Conservation (phyloP, 2,329 filamentous ascomycete species). For the Alternaria burnsii region DNA sequence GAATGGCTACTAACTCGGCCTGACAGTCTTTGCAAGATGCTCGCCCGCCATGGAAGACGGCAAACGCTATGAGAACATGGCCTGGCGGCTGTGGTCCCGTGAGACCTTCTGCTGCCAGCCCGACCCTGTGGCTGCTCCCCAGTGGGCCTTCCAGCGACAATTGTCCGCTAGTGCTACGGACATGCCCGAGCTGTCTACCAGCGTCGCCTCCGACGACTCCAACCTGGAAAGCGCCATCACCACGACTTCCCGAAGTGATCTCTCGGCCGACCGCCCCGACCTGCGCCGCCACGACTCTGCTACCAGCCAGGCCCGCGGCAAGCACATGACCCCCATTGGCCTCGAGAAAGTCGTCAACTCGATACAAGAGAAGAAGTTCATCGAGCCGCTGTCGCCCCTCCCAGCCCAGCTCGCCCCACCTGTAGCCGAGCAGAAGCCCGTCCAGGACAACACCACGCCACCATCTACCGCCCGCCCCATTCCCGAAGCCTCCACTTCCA, state of each 20-base stretch:
- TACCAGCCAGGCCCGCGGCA: conserved; percentile 73
- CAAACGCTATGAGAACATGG: conserved; percentile 90
- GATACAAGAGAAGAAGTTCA: conserved; percentile 82
- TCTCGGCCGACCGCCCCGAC: conserved; percentile 68
- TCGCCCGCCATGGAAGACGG: conserved; percentile 94
- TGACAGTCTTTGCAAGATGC: conserved; percentile 88
- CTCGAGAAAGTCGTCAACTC: conserved; percentile 93
- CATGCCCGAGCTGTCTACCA: conserved; percentile 58
- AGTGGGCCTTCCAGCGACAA: conserved; percentile 45
- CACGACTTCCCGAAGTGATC: conserved; percentile 57
- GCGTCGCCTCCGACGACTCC: conserved; percentile 57
- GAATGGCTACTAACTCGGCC: conserved; percentile 31
- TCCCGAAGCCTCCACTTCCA: conserved; percentile 68
- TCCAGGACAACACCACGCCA: conserved; percentile 46
- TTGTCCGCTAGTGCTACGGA: conserved; percentile 39
- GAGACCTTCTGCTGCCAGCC: conserved; percentile 89
- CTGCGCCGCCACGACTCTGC: conserved; percentile 76
- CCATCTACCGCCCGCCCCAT: conserved; percentile 56
- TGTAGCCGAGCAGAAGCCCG: conserved; percentile 17
- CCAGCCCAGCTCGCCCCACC: conserved; percentile 51
- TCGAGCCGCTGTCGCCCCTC: conserved; percentile 65
- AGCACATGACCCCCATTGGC: conserved; percentile 91
- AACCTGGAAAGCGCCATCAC: conserved; percentile 51
- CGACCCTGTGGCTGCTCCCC: conserved; percentile 53
- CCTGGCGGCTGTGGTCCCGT: conserved; percentile 91